Conservation (phyloP, 179 eudicot species). For the Drosera spatulata region DNA sequence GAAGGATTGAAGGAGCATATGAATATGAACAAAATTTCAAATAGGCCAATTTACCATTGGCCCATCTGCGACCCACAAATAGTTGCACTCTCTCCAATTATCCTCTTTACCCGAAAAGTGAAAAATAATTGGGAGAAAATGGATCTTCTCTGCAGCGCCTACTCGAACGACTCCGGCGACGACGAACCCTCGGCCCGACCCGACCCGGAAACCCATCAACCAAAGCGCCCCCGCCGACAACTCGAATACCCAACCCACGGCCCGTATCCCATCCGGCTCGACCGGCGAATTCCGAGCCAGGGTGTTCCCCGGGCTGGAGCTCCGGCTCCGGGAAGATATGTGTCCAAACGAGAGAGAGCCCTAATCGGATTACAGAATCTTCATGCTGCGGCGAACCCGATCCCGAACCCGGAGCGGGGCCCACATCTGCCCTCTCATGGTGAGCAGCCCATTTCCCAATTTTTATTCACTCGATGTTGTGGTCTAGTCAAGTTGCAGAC, state of each 20-base stretch:
- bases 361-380: constrained; percentile 18
- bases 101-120: no score
- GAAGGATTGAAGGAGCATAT: no score
- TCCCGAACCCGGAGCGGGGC: no score
- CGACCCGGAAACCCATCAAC: constrained; percentile 11
- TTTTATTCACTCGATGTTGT: no score
- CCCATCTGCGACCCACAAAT: no score
- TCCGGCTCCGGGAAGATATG: constrained; percentile 44
- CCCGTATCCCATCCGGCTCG: constrained; percentile 1
- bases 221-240: constrained; percentile 27
- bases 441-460: no score
- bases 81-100: no score
- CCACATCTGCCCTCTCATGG: no score
- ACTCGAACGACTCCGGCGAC: constrained; percentile 50
- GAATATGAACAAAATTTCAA: no score
- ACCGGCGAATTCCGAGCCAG: constrained; percentile 8
- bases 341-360: constrained; percentile 65
- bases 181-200: constrained; percentile 21
- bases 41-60: no score
- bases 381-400: background rate
- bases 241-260: constrained; percentile 5
- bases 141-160: constrained; percentile 66
- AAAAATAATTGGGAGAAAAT: constrained; percentile 9
- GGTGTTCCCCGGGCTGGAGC: constrained; percentile 21
- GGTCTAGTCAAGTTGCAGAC: no score